These are phyloP conservation scores for Chenopodium formosanum DNA, from an alignment of 148 eudicot species.

Conservation along the genomic window DNA sequence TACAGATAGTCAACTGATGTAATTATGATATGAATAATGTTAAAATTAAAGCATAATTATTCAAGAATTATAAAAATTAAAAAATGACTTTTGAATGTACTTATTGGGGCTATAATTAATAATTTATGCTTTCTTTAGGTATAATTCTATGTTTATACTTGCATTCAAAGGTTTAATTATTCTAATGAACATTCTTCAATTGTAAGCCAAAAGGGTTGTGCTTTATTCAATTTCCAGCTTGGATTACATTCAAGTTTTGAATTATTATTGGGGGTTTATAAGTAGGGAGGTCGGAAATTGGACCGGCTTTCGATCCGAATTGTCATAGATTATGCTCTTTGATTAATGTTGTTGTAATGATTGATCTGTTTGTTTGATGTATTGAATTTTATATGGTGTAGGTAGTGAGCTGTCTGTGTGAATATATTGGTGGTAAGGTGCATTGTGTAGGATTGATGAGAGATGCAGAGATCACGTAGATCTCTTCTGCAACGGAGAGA, in stretches of 20 bases:
- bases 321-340: not conserved
- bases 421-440: slow-evolving; percentile 18
- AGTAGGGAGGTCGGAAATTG: not conserved
- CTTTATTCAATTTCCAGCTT: slow-evolving; percentile 17
- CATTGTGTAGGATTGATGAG: slow-evolving; percentile 49
- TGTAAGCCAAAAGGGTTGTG: slow-evolving; percentile 3
- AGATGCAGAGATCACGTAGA: slow-evolving; percentile 95
- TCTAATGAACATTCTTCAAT: slow-evolving; percentile 15
- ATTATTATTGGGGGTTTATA: not conserved
- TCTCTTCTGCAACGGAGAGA: slow-evolving; percentile 89
- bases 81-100: not conserved
- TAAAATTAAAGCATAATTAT: not conserved
- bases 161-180: slow-evolving; percentile 10
- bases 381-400: slow-evolving; percentile 13
- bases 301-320: not conserved
- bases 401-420: slow-evolving; percentile 24
- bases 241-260: slow-evolving; percentile 3
- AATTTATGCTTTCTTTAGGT: slow-evolving; percentile 9
- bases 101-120: not conserved
- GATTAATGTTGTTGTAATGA: not conserved
- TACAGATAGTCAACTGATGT: slow-evolving; percentile 18
- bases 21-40: slow-evolving; percentile 5
- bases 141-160: slow-evolving; percentile 16
- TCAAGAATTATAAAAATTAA: slow-evolving; percentile 3
- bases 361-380: not conserved